Percentiles rank a stretch among this genome's conserved stretches.
Evolutionary conservation across 331 rosid species (phyloP).

Genomic region (Rhamnella rubrinervis): DNA sequence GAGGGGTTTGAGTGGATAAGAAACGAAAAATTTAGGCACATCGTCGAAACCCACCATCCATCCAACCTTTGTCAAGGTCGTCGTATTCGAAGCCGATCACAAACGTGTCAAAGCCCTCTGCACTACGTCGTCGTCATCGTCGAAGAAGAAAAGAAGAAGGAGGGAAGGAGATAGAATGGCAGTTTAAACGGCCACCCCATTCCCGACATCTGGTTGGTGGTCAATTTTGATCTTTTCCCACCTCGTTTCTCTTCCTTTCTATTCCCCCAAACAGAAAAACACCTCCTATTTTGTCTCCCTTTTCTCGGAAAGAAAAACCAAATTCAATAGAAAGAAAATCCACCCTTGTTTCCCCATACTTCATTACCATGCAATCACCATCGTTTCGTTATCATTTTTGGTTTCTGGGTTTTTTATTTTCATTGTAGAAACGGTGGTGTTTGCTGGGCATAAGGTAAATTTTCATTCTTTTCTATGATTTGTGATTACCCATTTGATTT

Average conservation of each 20-base stretch:
- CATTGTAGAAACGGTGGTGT: conserved; percentile 35
- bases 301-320: conserved; percentile 21
- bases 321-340: conserved; percentile 1
- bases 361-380: conserved; percentile 41
- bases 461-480: neutral
- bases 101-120: too few species aligned
- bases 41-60: too few species aligned
- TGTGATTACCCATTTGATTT: neutral
- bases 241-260: conserved; percentile 13
- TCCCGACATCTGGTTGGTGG: conserved; percentile 41
- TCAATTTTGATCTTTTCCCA: conserved; percentile 29
- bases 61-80: too few species aligned
- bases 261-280: conserved; percentile 6
- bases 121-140: too few species aligned
- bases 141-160: too few species aligned
- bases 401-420: neutral
- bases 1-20: too few species aligned
- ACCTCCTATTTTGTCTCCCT: conserved; percentile 29
- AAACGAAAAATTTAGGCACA: too few species aligned
- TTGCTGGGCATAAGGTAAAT: conserved; percentile 22
- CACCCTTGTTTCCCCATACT: conserved; percentile 1
- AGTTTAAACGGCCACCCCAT: conserved; percentile 69
- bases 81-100: too few species aligned
- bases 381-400: neutral
- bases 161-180: conserved; percentile 39